Evolutionary conservation across 331 rosid genomes (phyloP), one percentile per base, ranked within the genome.

Genomic region (Phaseolus coccineus): DNA sequence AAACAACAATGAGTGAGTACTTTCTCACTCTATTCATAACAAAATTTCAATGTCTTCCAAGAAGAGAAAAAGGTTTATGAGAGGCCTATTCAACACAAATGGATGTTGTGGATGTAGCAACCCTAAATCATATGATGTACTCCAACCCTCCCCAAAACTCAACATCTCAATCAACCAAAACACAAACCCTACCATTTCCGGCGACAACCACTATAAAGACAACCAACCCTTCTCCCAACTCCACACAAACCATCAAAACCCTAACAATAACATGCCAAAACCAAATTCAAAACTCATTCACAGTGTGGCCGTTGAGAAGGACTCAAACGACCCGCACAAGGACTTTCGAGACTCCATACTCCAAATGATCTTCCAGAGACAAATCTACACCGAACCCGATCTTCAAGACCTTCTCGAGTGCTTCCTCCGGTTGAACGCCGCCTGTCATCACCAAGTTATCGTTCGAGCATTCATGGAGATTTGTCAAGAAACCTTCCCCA

Each of bases 221-320:
- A 70, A 80, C 2, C 73, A 83, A n/a, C 72, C 42, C 25, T 73
- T 77, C 71, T 76, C 84, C 8, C 78, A 83, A 30, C 2, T 40
- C 6, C 81, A 81, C n/a, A 46, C 79, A 27, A 71, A 68, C 2
- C 68, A 57, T 6, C 62, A 57, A 3, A 35, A 39, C 25, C 9
- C 27, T 0, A 44, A 73, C 24, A 27, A 68, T 9, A 52, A 3
- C 10, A 62, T 16, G 16, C 24, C 46, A 8, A 79, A 30, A 33
- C 63, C 76, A 22, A 66, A 55, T 16, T 40, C 73, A 0, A 84
- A 85, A 64, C 73, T 90, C 37, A 4, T 48, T 5, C 61, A 65
- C 27, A 87, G 89, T 77, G 51, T 91, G 31, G 91, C 90, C 1
- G 70, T 91, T 11, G 91, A 87, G 85, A 91, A 89, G 84, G 90